Percentiles rank a stretch among this genome's conserved stretches.
phyloP scores from a whole-genome alignment of 164 flowering plant genomes.

The Stephania japonica region DNA sequence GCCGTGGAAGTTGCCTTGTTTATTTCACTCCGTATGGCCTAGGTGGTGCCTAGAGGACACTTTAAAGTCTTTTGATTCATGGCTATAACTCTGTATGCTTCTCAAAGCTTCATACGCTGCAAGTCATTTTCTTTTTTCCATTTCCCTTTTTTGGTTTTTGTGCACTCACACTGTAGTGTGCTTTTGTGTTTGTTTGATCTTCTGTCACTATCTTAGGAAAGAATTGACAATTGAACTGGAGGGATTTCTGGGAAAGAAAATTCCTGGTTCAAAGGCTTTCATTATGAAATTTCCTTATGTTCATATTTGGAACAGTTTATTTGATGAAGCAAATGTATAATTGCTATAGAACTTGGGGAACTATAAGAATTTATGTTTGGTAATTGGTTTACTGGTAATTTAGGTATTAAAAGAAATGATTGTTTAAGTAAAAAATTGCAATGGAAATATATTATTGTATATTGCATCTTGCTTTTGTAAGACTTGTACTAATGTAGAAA shows the following conservation, averaged over 20 bases:
- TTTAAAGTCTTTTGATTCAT: not conserved
- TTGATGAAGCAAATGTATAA: not conserved
- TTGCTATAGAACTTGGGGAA: not conserved
- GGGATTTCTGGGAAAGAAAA: no score
- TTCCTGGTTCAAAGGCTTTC: no score
- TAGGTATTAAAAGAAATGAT: not conserved
- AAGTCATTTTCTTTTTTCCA: not conserved
- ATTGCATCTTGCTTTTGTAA: not conserved
- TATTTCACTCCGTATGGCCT: no score
- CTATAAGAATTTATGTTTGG: not conserved
- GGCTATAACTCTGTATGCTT: not conserved
- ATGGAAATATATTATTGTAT: no score
- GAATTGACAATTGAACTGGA: no score
- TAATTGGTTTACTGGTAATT: not conserved
- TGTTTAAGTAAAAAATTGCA: no score
- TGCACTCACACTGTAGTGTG: not conserved
- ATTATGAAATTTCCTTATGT: not conserved
- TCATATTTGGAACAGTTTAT: not conserved
- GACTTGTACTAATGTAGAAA: not conserved
- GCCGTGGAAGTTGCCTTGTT: no score
- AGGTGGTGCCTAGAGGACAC: no score
- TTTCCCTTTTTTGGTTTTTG: not conserved
- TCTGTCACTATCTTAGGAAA: not conserved
- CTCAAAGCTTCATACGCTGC: not conserved
- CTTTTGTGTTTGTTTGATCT: not conserved